Evolutionary conservation across 768 basidiomycete genomes (phyloP), one percentile per base, ranked within the genome.

Genomic region (Asterophora lycoperdoides): DNA sequence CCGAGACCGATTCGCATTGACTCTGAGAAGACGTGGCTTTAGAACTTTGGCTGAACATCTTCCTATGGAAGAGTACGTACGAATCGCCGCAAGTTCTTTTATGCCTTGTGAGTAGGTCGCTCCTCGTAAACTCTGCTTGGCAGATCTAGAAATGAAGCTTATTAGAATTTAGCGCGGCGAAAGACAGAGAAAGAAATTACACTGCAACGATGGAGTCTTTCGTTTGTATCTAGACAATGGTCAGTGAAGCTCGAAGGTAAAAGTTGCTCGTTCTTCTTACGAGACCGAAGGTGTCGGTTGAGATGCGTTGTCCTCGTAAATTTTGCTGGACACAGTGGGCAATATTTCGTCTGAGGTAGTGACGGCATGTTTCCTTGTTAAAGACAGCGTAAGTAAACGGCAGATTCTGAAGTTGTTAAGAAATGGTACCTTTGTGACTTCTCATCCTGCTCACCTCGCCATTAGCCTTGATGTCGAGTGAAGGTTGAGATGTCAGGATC

Each of bases 301-400:
- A 88, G 72, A 63, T 88, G 85, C 0, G 85, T 86, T 0, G 80
- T 84, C 32, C 84, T 72, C 3, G 84, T 86, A 60, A 86, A 88
- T 59, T 82, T 85, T 2, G 85, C 84, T 1, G 83, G 82, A 56
- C 85, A 88, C 29, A 80, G 66, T 9, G 78, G 74, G 57, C 85
- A 87, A 40, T 77, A 71, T 60, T 86, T 85, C 14, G 78, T 84
- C 64, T 87, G 84, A 1, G 84, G 85, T n/a, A 86, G 73, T 38
- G 73, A 74, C 20, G 84, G 84, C 60, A 81, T 74, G 60, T 87
- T 87, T 49, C 84, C 84, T 65, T 67, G 52, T 33, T 20, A 28
- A 35, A 34, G 32, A 41, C 17, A 44, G n/a, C 29, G 15, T 50
- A 28, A 52, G 53, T 40, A 32, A 48, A 41, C 26, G 20, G 8